Conservation (phyloP, 2,329 filamentous ascomycete species). For the Aureobasidium melanogenum region DNA sequence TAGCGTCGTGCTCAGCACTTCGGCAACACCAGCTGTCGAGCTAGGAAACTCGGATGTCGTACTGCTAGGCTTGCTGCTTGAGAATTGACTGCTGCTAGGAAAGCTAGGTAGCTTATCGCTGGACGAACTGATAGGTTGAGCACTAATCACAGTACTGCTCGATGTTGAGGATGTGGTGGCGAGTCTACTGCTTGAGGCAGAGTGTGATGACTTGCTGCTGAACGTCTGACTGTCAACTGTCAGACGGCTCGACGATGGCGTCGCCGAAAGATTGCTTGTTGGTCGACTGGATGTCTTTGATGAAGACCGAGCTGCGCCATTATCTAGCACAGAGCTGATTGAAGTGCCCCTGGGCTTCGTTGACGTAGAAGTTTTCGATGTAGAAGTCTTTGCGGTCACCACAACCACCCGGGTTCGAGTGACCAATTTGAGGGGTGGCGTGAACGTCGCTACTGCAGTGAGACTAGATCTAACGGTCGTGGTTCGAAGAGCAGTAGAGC, state of each 20-base stretch:
- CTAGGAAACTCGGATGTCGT: not conserved
- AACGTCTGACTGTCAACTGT: not conserved
- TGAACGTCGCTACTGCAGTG: not conserved
- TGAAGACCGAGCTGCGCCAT: not conserved
- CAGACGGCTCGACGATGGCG: not conserved
- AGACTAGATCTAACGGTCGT: not conserved
- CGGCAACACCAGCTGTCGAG: not conserved
- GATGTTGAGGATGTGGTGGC: not conserved
- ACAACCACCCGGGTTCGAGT: not conserved
- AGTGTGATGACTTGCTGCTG: not conserved
- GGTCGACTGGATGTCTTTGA: not conserved
- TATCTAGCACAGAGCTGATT: not conserved
- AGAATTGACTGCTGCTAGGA: not conserved
- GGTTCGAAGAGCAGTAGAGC: not conserved
- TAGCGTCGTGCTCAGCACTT: not conserved
- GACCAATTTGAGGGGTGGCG: not conserved
- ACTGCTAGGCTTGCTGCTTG: not conserved
- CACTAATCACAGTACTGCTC: not conserved
- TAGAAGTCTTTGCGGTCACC: not conserved
- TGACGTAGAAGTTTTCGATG: not conserved
- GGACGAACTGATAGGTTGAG: not conserved
- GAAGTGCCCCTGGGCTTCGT: not conserved
- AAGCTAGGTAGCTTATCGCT: not conserved
- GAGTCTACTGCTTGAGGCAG: not conserved
- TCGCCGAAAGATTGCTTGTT: not conserved